Conservation (phyloP, 2,329 filamentous ascomycete species). For the Pseudocercospora musae region DNA sequence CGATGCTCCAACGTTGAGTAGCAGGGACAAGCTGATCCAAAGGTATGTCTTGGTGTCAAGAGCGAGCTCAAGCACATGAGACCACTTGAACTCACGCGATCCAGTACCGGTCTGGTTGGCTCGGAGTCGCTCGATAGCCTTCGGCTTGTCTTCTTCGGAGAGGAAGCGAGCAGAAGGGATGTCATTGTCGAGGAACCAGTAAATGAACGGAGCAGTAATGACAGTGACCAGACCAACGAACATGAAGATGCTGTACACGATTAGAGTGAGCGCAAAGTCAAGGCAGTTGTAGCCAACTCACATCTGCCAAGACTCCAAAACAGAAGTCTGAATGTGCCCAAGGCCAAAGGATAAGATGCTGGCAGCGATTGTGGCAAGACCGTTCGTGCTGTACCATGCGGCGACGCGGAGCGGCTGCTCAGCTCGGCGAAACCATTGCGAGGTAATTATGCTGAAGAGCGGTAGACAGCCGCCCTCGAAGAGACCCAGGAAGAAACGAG, state of each 20-base stretch:
- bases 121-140: slow-evolving; percentile 50
- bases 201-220: slow-evolving; percentile 55
- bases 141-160: slow-evolving; percentile 44
- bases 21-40: slow-evolving; percentile 58
- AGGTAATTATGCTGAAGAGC: slow-evolving; percentile 54
- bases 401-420: slow-evolving; percentile 30
- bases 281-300: slow-evolving; percentile 45
- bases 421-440: slow-evolving; percentile 28
- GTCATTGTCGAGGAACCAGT: slow-evolving; percentile 59
- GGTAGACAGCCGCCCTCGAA: slow-evolving; percentile 66
- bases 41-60: slow-evolving; percentile 53
- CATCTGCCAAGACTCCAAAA: slow-evolving; percentile 35
- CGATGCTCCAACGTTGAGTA: slow-evolving; percentile 62
- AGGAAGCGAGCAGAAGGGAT: slow-evolving; percentile 52
- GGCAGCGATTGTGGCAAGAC: slow-evolving; percentile 26
- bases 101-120: slow-evolving; percentile 50
- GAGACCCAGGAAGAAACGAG: slow-evolving; percentile 63
- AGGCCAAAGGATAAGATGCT: slow-evolving; percentile 23
- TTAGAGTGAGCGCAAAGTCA: slow-evolving; percentile 51
- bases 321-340: slow-evolving; percentile 20
- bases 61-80: slow-evolving; percentile 43
- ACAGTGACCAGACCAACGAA: slow-evolving; percentile 62
- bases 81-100: slow-evolving; percentile 45
- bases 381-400: slow-evolving; percentile 29
- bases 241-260: slow-evolving; percentile 53